Evolutionary conservation across 2,329 filamentous ascomycete species (phyloP).

Genomic region (Shiraia bambusicola): DNA sequence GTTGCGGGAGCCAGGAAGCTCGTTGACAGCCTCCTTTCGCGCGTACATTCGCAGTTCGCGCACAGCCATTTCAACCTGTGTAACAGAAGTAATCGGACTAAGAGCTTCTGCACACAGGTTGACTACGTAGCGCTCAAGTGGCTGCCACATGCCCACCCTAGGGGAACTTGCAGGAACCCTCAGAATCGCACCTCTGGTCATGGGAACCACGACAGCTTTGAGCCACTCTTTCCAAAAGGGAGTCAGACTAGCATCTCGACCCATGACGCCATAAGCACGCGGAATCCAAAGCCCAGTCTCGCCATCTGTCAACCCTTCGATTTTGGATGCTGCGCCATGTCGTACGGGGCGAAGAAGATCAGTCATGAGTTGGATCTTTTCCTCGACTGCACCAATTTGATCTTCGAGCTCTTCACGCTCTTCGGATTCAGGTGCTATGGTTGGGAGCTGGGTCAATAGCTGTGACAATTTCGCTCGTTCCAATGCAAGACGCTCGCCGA

Average conservation of each 20-base stretch:
- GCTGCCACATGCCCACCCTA: conserved; percentile 91
- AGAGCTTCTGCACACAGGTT: conserved; percentile 95
- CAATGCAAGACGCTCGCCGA: conserved; percentile 81
- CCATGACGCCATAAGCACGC: conserved; percentile 87
- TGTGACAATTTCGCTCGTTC: conserved; percentile 90
- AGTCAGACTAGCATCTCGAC: conserved; percentile 78
- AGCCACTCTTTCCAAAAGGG: conserved; percentile 99
- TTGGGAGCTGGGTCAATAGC: conserved; percentile 79
- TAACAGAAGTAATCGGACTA: conserved; percentile 88
- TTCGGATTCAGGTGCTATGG: conserved; percentile 74
- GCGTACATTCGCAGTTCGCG: conserved; percentile 90
- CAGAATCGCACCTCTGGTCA: conserved; percentile 83
- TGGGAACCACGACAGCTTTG: conserved; percentile 87
- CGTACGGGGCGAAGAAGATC: conserved; percentile 89
- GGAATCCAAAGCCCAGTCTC: conserved; percentile 97
- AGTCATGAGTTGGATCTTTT: conserved; percentile 96
- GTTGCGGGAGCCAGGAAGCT: conserved; percentile 87
- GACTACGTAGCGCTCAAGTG: conserved; percentile 92
- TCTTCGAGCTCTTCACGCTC: conserved; percentile 86
- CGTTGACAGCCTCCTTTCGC: conserved; percentile 87
- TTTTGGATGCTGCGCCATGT: conserved; percentile 93
- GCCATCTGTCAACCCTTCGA: conserved; percentile 91
- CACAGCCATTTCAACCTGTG: conserved; percentile 88
- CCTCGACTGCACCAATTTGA: conserved; percentile 91
- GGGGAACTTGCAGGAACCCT: conserved; percentile 87